These are phyloP conservation scores for Blastocladiella emersonii DNA, from an alignment of 371 early-diverging fungal genomes.

Conservation along the genomic window DNA sequence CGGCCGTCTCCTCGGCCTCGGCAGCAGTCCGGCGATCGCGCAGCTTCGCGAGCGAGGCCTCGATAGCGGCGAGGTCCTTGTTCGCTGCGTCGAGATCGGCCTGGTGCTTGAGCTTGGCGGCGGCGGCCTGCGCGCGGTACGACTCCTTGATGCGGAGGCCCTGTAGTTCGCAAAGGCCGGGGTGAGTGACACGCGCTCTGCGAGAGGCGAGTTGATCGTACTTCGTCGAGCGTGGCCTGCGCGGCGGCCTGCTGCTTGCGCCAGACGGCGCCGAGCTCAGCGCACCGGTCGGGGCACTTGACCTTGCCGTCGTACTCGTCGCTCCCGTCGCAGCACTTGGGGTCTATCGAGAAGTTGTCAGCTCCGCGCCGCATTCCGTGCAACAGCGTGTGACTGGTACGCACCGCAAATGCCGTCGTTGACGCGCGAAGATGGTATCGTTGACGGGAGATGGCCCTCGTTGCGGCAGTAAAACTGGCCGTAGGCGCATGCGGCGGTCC, in stretches of 20 bases:
- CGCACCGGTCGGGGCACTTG: slow-evolving; percentile 59
- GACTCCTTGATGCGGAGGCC: background rate
- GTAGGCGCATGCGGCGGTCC: slow-evolving; percentile 83
- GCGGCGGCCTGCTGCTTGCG: slow-evolving; percentile 9
- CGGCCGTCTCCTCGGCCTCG: no score
- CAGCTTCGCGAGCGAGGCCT: no score
- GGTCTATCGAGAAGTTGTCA: slow-evolving; percentile 30
- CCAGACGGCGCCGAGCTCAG: slow-evolving; percentile 30
- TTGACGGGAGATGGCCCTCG: slow-evolving; percentile 50
- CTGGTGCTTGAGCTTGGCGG: slow-evolving; percentile 8
- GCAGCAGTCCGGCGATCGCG: no score
- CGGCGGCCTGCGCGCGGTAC: slow-evolving; percentile 8
- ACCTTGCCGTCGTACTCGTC: slow-evolving; percentile 55
- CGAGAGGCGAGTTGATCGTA: background rate
- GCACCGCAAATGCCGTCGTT: slow-evolving; percentile 87
- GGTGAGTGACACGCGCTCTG: no score
- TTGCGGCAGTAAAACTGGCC: slow-evolving; percentile 69
- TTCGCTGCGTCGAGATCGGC: slow-evolving; percentile 10
- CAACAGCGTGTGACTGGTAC: no score
- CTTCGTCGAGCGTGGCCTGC: background rate
- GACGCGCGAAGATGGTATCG: slow-evolving; percentile 55
- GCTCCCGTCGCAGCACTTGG: slow-evolving; percentile 86
- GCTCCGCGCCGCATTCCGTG: background rate
- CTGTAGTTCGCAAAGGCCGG: background rate
- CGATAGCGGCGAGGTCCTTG: slow-evolving; percentile 1